Conservation (phyloP, 495 filamentous ascomycete genomes). For the Glarea lozoyensis region DNA sequence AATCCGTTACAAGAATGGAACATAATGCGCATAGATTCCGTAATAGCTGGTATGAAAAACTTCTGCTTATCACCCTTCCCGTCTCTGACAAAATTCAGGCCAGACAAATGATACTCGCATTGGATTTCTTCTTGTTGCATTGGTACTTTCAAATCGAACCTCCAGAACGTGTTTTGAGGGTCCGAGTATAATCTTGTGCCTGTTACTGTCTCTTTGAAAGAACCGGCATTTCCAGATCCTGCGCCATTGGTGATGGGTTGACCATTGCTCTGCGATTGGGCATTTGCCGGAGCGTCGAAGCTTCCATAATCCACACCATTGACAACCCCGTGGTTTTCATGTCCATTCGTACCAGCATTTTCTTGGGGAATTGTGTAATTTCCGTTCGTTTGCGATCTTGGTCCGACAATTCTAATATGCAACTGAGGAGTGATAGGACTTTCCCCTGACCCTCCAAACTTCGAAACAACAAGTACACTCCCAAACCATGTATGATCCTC, state of each 20-base stretch:
- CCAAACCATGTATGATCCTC: conserved; percentile 68
- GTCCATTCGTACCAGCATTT: background rate
- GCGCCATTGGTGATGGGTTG: background rate
- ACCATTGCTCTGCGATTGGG: background rate
- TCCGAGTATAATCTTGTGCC: conserved; percentile 64
- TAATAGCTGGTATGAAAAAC: conserved; percentile 68
- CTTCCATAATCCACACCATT: conserved; percentile 13
- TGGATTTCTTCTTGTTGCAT: conserved; percentile 44
- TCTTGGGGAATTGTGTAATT: background rate
- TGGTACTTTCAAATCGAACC: conserved; percentile 55
- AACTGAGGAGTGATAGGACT: conserved; percentile 36
- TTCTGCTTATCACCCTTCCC: conserved; percentile 37
- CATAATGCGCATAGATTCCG: conserved; percentile 88
- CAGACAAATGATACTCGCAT: conserved; percentile 52
- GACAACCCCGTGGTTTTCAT: background rate
- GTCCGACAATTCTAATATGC: conserved; percentile 4
- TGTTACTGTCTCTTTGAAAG: conserved; percentile 4
- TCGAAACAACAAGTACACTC: conserved; percentile 72
- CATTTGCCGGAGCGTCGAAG: background rate
- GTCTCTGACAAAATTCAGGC: conserved; percentile 32
- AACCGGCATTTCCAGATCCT: background rate
- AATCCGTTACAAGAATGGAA: conserved; percentile 97
- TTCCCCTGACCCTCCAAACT: conserved; percentile 44
- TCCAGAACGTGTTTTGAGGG: conserved; percentile 69
- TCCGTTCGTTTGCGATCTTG: background rate